Evolutionary conservation across 78 protist genomes (phyloP), one percentile per base, ranked within the genome.

Genomic region (Speleostelium caveatum): DNA sequence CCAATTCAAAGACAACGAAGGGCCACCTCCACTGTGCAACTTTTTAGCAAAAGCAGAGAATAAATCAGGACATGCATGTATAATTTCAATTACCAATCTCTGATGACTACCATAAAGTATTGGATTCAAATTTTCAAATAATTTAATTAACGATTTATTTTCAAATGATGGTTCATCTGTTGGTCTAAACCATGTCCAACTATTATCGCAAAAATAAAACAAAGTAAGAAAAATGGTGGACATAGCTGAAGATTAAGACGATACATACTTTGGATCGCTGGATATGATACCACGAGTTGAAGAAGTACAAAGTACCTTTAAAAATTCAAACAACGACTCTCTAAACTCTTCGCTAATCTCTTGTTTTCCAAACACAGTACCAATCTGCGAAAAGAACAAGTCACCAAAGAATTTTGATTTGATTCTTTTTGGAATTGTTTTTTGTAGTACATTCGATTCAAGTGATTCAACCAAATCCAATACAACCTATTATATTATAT

Each of bases 1-100:
- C 89, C 89, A 79, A 38, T 53, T 30, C 45, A 79, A 51, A 12
- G 75, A 56, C 22, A 79, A 72, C 24, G 89, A 36, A 22, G 74
- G 45, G 24, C 75, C 91, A n/a, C n/a, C n/a, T n/a, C n/a, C n/a
- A n/a, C n/a, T n/a, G n/a, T n/a, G n/a, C 0, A 69, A 17, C n/a
- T 69, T 83, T 21, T 49, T 68, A 12, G 69, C 59, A 58, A 58
- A 74, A 1, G 69, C 22, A 30, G 55, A n/a, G 38, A 74, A 58
- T 19, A 83, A 49, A 32, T 83, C 91, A 55, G 91, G 91, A 83
- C 91, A 83, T 12, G 79, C 21, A 32, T 83, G 26, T 19, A 69
- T 69, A 45, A 69, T 83, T 38, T 69, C 59, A 10, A 45, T 83
- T 32, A 58, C 67, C 32, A 83, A 63, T 59, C 60, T 16, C 21